phyloP scores from a whole-genome alignment of 495 filamentous ascomycete genomes.

The Mytilinidion resinicola region DNA sequence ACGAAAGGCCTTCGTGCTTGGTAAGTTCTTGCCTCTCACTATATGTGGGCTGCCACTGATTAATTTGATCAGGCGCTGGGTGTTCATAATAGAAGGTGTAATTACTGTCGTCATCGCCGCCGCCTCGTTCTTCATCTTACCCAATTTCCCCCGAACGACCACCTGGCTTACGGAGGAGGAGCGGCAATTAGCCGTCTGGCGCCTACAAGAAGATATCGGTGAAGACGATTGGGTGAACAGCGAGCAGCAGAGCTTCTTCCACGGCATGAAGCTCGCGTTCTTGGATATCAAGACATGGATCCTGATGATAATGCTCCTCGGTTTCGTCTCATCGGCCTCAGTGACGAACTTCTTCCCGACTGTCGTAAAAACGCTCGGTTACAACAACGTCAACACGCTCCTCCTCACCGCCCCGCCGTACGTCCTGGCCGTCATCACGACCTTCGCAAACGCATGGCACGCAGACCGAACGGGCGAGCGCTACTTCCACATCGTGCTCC shows the following conservation, averaged over 20 bases:
- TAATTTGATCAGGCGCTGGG: constrained; percentile 41
- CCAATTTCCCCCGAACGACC: constrained; percentile 76
- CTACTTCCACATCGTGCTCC: constrained; percentile 67
- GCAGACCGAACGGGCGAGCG: constrained; percentile 73
- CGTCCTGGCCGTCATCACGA: constrained; percentile 58
- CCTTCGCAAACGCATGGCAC: constrained; percentile 69
- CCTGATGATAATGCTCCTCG: constrained; percentile 60
- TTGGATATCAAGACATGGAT: constrained; percentile 67
- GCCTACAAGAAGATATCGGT: constrained; percentile 68
- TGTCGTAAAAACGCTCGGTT: constrained; percentile 69
- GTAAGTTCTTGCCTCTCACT: constrained; percentile 11
- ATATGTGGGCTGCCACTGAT: not conserved
- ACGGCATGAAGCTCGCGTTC: constrained; percentile 66
- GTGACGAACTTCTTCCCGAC: constrained; percentile 90
- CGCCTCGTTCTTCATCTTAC: constrained; percentile 55
- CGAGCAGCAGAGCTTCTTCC: constrained; percentile 55
- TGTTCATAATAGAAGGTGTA: constrained; percentile 74
- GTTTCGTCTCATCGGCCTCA: constrained; percentile 63
- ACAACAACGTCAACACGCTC: constrained; percentile 59
- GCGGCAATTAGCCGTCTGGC: constrained; percentile 59
- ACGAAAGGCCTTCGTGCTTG: constrained; percentile 46
- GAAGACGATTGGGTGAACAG: constrained; percentile 56
- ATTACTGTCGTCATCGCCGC: constrained; percentile 49
- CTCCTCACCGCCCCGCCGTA: constrained; percentile 64
- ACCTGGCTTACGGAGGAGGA: constrained; percentile 66